phyloP scores from a whole-genome alignment of 2,329 filamentous ascomycete genomes.

The Aspergillus pseudonomiae region DNA sequence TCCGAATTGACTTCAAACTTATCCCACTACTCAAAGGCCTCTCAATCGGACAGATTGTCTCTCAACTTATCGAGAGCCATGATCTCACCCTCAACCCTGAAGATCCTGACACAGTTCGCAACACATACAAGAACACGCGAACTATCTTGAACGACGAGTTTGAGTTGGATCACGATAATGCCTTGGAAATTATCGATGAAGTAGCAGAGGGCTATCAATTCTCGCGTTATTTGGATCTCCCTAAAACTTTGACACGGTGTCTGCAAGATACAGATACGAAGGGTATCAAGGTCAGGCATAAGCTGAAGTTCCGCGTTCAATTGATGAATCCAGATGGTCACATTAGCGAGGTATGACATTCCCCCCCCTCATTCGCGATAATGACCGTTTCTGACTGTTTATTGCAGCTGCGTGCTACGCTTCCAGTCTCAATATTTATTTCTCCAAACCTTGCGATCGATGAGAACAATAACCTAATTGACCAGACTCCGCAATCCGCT shows the following conservation, averaged over 20 bases:
- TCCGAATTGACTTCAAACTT: constrained; percentile 82
- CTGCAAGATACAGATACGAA: constrained; percentile 87
- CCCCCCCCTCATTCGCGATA: not conserved
- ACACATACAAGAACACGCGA: constrained; percentile 64
- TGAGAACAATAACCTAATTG: constrained; percentile 78
- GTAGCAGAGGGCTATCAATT: constrained; percentile 64
- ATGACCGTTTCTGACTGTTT: constrained; percentile 17
- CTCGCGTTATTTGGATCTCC: constrained; percentile 66
- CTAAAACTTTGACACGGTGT: constrained; percentile 79
- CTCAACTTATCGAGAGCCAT: constrained; percentile 78
- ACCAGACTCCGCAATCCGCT: constrained; percentile 57
- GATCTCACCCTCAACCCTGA: constrained; percentile 62
- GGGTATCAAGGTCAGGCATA: constrained; percentile 90
- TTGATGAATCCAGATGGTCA: constrained; percentile 95
- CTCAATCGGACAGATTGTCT: constrained; percentile 77
- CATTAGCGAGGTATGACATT: constrained; percentile 72
- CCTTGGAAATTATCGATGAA: constrained; percentile 58
- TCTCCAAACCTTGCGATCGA: constrained; percentile 90
- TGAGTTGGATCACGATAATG: constrained; percentile 68
- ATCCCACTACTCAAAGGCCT: constrained; percentile 88
- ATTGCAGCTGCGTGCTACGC: constrained; percentile 74
- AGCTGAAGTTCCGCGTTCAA: constrained; percentile 86
- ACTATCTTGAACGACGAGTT: constrained; percentile 70
- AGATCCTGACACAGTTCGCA: constrained; percentile 42
- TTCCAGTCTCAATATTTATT: constrained; percentile 92